phyloP scores from a whole-genome alignment of 371 early-diverging fungal species.

The Mortierella sp. region DNA sequence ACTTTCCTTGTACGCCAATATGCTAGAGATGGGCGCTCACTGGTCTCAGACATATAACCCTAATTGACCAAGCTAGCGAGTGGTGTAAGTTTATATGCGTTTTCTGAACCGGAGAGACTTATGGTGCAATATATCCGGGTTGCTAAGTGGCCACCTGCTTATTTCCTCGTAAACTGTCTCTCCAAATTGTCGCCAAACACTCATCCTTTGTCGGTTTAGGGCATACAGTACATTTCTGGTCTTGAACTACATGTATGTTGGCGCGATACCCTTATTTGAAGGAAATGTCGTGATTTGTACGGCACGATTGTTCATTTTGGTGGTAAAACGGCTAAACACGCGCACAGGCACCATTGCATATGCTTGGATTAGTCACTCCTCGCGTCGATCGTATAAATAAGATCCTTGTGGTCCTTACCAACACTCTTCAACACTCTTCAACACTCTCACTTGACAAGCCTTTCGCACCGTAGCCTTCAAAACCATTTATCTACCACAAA shows the following conservation, averaged over 20 bases:
- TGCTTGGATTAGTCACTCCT: not conserved
- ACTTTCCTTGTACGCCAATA: not conserved
- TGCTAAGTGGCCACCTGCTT: not conserved
- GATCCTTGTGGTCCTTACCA: not conserved
- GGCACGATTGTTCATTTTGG: constrained; percentile 7
- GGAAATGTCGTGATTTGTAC: constrained; percentile 19
- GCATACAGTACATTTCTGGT: not conserved
- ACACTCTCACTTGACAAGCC: not conserved
- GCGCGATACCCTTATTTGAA: not conserved
- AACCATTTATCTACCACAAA: not conserved
- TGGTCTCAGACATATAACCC: not conserved
- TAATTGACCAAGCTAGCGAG: not conserved
- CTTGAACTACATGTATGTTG: not conserved
- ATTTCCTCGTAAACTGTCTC: not conserved
- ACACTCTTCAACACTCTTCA: not conserved
- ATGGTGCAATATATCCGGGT: constrained; percentile 1
- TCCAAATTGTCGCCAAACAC: no score
- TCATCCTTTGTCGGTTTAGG: not conserved
- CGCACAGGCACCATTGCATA: not conserved
- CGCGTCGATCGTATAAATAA: not conserved
- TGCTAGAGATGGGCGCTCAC: not conserved
- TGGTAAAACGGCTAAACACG: not conserved
- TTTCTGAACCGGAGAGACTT: not conserved
- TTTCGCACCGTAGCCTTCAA: not conserved
- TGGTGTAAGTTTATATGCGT: no score